Percentiles rank a stretch among this genome's conserved stretches.
Conservation (phyloP, 1,139 yeast species). For the Debaryomyces sp. region DNA sequence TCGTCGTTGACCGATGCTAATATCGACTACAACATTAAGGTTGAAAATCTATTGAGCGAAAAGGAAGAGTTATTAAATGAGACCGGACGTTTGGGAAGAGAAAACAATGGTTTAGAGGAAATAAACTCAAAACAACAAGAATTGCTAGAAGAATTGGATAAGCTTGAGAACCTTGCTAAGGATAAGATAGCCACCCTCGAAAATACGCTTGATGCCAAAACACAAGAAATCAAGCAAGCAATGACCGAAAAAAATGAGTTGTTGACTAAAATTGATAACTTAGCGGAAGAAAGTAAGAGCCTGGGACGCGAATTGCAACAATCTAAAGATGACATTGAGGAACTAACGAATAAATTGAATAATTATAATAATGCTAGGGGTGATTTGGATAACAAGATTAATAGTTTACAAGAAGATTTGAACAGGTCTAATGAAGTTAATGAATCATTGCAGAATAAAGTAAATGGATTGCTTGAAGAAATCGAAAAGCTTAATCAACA, state of each 20-base stretch:
- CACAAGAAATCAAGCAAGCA: constrained; percentile 10
- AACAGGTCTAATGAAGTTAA: constrained; percentile 20
- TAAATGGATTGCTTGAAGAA: constrained; percentile 22
- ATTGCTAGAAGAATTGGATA: constrained; percentile 24
- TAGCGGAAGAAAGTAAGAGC: constrained; percentile 6
- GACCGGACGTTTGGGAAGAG: constrained; percentile 14
- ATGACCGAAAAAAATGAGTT: constrained; percentile 18
- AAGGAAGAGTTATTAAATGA: constrained; percentile 18
- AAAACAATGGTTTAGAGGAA: constrained; percentile 16
- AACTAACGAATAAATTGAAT: constrained; percentile 12
- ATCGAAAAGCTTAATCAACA: constrained; percentile 12
- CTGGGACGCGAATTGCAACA: neutral
- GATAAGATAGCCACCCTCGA: constrained; percentile 25
- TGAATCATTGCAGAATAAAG: constrained; percentile 22
- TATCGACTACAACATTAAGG: constrained; percentile 15
- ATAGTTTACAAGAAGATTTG: constrained; percentile 21
- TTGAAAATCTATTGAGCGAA: constrained; percentile 19
- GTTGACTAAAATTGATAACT: constrained; percentile 14
- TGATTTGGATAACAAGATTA: constrained; percentile 22
- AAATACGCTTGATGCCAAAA: constrained; percentile 14
- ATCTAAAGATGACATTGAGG: constrained; percentile 24
- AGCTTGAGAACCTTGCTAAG: constrained; percentile 24
- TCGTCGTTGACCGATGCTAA: constrained; percentile 15
- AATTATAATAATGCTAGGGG: constrained; percentile 16
- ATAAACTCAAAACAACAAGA: constrained; percentile 24